phyloP scores from a whole-genome alignment of 2,329 filamentous ascomycete species.

The Aspergillus quadrilineatus region DNA sequence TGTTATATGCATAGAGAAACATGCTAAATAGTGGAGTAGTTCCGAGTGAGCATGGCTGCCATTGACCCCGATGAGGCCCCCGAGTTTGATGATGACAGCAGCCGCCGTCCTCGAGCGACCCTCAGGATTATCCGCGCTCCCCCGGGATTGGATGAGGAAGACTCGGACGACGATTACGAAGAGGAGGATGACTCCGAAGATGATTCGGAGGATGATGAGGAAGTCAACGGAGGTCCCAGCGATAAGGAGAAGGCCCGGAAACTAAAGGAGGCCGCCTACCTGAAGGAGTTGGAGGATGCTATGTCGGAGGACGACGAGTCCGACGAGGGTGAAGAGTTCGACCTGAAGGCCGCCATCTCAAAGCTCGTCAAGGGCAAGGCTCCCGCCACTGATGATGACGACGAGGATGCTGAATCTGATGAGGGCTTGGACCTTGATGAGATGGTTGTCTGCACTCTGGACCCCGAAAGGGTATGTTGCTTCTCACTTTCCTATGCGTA shows the following conservation, averaged over 20 bases:
- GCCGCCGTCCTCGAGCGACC: conserved; percentile 71
- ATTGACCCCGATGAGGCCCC: conserved; percentile 82
- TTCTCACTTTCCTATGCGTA: not conserved
- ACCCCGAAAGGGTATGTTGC: conserved; percentile 76
- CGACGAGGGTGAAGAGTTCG: conserved; percentile 58
- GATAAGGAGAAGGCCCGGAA: conserved; percentile 88
- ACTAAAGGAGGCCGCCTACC: conserved; percentile 73
- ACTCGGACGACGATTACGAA: conserved; percentile 55
- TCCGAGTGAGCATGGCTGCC: conserved; percentile 97
- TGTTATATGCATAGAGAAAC: not conserved
- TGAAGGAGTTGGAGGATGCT: conserved; percentile 73
- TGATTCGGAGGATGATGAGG: conserved; percentile 63
- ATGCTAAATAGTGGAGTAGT: conserved; percentile 54
- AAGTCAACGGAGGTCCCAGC: conserved; percentile 84
- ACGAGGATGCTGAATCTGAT: conserved; percentile 57
- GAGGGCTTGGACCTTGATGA: conserved; percentile 73
- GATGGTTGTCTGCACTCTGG: conserved; percentile 92
- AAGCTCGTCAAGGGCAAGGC: conserved; percentile 66
- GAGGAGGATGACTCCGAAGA: conserved; percentile 47
- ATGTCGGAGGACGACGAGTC: conserved; percentile 58
- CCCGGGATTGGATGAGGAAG: conserved; percentile 55
- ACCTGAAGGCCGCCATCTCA: conserved; percentile 49
- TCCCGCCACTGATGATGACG: conserved; percentile 65
- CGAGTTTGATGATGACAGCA: conserved; percentile 63
- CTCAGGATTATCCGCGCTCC: conserved; percentile 84